Evolutionary conservation across 768 basidiomycete genomes (phyloP).

Genomic region (Rickenella mellea): DNA sequence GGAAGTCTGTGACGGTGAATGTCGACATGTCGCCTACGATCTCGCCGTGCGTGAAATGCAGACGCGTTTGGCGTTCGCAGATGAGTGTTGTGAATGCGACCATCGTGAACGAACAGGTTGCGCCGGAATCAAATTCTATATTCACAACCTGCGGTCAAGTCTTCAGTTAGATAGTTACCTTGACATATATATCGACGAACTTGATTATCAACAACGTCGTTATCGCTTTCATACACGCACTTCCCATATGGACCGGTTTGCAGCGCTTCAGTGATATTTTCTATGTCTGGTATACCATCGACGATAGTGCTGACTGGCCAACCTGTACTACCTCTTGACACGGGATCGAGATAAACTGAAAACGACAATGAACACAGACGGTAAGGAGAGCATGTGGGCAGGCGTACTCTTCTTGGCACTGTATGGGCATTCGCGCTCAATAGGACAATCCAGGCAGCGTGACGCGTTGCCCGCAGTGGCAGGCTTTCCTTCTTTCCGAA

Average conservation of each 20-base stretch:
- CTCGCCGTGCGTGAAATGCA: constrained; percentile 84
- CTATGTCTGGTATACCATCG: constrained; percentile 80
- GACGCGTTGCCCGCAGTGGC: constrained; percentile 52
- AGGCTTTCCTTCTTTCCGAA: constrained; percentile 67
- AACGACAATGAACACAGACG: constrained; percentile 3
- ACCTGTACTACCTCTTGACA: constrained; percentile 36
- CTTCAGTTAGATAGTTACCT: not conserved
- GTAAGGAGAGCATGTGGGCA: not conserved
- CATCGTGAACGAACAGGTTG: constrained; percentile 85
- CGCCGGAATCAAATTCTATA: constrained; percentile 72
- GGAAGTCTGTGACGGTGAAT: constrained; percentile 74
- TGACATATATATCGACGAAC: constrained; percentile 16
- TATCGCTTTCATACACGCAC: constrained; percentile 78
- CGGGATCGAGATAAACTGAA: constrained; percentile 75
- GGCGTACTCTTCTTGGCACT: constrained; percentile 75
- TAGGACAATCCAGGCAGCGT: constrained; percentile 70
- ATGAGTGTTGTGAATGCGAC: constrained; percentile 72
- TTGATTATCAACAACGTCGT: constrained; percentile 88
- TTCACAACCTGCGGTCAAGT: constrained; percentile 55
- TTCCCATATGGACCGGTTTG: constrained; percentile 61
- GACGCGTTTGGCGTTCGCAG: constrained; percentile 73
- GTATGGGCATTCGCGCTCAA: constrained; percentile 69
- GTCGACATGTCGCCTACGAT: constrained; percentile 77
- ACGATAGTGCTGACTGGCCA: constrained; percentile 69
- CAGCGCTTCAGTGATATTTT: constrained; percentile 72